These are phyloP conservation scores for Ceratocystis colombiana DNA, from an alignment of 2,329 filamentous ascomycete genomes.

Conservation along the genomic window DNA sequence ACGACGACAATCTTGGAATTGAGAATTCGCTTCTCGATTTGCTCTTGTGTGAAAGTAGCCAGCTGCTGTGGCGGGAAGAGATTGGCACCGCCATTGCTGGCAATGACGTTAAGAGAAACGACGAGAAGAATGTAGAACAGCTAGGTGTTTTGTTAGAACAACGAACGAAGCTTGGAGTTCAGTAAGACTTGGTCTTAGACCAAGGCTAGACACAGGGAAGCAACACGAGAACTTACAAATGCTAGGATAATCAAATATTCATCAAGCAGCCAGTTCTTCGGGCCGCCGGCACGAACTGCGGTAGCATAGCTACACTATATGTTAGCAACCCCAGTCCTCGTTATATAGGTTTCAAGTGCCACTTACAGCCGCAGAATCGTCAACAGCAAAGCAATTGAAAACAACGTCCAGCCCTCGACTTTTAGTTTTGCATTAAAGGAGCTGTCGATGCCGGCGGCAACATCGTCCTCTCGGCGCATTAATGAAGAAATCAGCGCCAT, in stretches of 20 bases:
- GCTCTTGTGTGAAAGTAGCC: slow-evolving; percentile 18
- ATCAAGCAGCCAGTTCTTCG: slow-evolving; percentile 24
- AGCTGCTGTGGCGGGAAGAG: slow-evolving; percentile 23
- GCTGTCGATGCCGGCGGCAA: slow-evolving; percentile 20
- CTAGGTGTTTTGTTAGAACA: background rate
- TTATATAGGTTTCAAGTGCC: background rate
- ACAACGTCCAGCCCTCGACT: slow-evolving; percentile 24
- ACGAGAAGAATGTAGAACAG: slow-evolving; percentile 39
- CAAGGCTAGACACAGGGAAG: background rate
- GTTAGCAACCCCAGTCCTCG: slow-evolving; percentile 1
- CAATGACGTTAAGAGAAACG: slow-evolving; percentile 19
- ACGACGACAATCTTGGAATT: slow-evolving; percentile 55
- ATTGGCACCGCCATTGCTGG: slow-evolving; percentile 23
- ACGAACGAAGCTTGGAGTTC: background rate
- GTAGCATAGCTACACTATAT: slow-evolving; percentile 20
- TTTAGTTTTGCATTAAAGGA: slow-evolving; percentile 20
- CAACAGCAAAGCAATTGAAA: slow-evolving; percentile 20
- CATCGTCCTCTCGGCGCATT: slow-evolving; percentile 19
- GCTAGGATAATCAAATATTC: slow-evolving; percentile 22
- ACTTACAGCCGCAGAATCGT: slow-evolving; percentile 23
- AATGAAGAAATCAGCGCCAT: slow-evolving; percentile 16
- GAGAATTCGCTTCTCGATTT: slow-evolving; percentile 35
- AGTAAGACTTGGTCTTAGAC: background rate
- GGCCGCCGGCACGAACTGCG: slow-evolving; percentile 21
- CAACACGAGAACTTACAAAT: slow-evolving; percentile 20